Evolutionary conservation across 2,329 filamentous ascomycete genomes (phyloP).

Genomic region (Fusarium euwallaceae): DNA sequence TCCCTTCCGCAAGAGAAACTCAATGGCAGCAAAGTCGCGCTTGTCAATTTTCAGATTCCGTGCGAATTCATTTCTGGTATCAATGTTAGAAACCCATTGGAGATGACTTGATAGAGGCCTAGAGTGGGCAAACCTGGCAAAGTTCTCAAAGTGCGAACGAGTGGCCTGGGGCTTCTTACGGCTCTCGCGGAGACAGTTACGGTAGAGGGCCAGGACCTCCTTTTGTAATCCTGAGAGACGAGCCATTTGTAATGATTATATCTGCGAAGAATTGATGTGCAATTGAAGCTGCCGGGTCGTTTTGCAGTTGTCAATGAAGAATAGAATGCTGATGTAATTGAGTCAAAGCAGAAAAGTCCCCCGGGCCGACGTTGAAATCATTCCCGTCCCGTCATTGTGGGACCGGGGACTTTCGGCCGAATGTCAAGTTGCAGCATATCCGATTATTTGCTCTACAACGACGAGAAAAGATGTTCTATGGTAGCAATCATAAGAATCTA

Average conservation of each 20-base stretch:
- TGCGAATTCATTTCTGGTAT: constrained; percentile 78
- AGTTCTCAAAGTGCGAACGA: constrained; percentile 72
- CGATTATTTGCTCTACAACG: neutral
- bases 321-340: constrained; percentile 25
- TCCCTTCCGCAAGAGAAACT: constrained; percentile 87
- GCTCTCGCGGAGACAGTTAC: constrained; percentile 84
- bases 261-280: neutral
- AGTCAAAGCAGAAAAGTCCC: constrained; percentile 8
- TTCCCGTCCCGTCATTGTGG: constrained; percentile 21
- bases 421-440: neutral
- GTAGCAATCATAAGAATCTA: neutral
- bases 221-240: constrained; percentile 86
- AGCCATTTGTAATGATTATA: constrained; percentile 31
- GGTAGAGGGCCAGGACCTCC: constrained; percentile 88
- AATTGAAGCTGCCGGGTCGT: neutral
- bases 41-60: constrained; percentile 78
- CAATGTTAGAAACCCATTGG: constrained; percentile 11
- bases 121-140: constrained; percentile 67
- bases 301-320: neutral
- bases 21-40: constrained; percentile 87
- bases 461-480: neutral
- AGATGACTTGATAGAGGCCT: neutral
- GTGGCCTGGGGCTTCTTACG: constrained; percentile 80
- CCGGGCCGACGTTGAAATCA: constrained; percentile 12
- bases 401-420: constrained; percentile 10